These are phyloP conservation scores for Picea abies DNA, from an alignment of 83 land plant genomes.

Conservation along the genomic window DNA sequence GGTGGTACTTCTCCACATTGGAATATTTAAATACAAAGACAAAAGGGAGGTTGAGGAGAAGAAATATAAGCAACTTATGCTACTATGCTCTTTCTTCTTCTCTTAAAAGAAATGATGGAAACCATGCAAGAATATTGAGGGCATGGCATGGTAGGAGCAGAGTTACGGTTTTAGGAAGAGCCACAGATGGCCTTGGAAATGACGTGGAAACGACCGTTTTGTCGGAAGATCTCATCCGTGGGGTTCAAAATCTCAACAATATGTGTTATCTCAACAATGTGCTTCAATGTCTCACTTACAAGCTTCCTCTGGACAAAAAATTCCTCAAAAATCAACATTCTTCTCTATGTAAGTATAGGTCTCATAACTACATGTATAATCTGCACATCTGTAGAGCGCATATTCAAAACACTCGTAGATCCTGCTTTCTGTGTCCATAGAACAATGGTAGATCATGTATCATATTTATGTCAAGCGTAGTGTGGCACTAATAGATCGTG, in stretches of 20 bases:
- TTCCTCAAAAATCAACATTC: slow-evolving; percentile 54
- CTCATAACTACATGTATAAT: too few species aligned
- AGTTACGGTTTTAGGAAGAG: slow-evolving; percentile 1
- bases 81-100: slow-evolving; percentile 15
- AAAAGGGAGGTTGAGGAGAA: background rate
- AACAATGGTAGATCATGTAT: too few species aligned
- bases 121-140: background rate
- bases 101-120: too few species aligned
- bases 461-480: too few species aligned
- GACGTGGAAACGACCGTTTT: slow-evolving; percentile 24
- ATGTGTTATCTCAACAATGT: slow-evolving; percentile 77
- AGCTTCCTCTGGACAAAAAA: slow-evolving; percentile 78
- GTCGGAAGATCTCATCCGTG: slow-evolving; percentile 39
- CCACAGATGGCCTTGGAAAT: slow-evolving; percentile 28
- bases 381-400: too few species aligned
- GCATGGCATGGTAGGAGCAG: background rate
- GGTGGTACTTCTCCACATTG: too few species aligned
- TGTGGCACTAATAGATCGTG: too few species aligned
- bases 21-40: too few species aligned
- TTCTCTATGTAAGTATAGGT: slow-evolving; percentile 29
- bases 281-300: slow-evolving; percentile 79
- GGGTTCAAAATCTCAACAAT: slow-evolving; percentile 68
- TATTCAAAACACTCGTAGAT: too few species aligned
- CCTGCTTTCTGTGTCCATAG: too few species aligned
- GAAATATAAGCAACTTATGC: slow-evolving; percentile 17